Evolutionary conservation across 805 yeast genomes (phyloP).

Genomic region (Candida rishiriensis): DNA sequence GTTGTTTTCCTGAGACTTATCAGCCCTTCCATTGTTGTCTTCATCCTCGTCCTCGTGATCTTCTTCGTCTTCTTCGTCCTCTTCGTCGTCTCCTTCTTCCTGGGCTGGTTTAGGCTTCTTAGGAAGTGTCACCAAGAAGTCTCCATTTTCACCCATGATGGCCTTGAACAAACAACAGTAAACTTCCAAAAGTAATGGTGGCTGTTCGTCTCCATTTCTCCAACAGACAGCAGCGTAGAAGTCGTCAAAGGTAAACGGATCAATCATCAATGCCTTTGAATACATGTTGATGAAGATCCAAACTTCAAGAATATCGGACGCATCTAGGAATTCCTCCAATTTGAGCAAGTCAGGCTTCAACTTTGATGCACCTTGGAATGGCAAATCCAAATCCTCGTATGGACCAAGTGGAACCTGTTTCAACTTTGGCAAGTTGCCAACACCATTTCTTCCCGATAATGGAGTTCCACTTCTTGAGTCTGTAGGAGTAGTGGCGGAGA

Average conservation of each 20-base stretch:
- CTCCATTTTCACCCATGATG: conserved; percentile 40
- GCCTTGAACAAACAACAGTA: conserved; percentile 62
- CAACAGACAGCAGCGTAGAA: conserved; percentile 54
- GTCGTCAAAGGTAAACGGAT: conserved; percentile 77
- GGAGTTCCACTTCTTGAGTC: conserved; percentile 20
- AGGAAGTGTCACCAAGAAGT: conserved; percentile 22
- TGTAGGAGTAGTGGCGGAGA: conserved; percentile 6
- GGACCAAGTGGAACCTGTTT: conserved; percentile 8
- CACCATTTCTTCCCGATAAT: conserved; percentile 1
- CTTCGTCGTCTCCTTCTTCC: conserved; percentile 19
- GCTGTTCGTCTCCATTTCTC: conserved; percentile 40
- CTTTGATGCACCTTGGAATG: conserved; percentile 20
- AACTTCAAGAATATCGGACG: conserved; percentile 51
- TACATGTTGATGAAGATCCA: conserved; percentile 78
- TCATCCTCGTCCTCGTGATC: conserved; percentile 10
- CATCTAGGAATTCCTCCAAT: conserved; percentile 19
- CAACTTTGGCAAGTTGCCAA: conserved; percentile 8
- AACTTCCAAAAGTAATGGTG: conserved; percentile 57
- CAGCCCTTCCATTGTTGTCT: conserved; percentile 17
- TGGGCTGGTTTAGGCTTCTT: conserved; percentile 23
- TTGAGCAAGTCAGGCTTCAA: conserved; percentile 24
- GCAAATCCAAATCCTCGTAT: conserved; percentile 31
- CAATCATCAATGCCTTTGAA: conserved; percentile 58
- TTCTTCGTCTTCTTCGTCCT: conserved; percentile 14
- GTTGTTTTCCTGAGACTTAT: conserved; percentile 1